phyloP scores from a whole-genome alignment of 2,329 filamentous ascomycete species.

The Pseudopyricularia javanii region DNA sequence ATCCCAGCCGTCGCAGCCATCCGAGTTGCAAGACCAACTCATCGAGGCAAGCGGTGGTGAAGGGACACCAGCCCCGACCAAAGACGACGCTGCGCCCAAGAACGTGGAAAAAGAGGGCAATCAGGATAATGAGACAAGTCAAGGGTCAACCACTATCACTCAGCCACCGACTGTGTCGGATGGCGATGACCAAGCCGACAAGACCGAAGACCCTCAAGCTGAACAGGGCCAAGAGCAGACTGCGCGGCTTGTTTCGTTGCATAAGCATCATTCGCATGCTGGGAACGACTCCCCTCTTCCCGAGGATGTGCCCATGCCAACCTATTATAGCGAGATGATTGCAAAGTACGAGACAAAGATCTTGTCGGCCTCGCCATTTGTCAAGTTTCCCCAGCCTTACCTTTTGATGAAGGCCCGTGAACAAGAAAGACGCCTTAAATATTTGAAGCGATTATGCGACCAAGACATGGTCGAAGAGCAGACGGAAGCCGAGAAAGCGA shows the following conservation, averaged over 20 bases:
- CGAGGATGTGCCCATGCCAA: constrained; percentile 74
- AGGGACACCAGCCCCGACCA: neutral
- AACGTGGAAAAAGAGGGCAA: neutral
- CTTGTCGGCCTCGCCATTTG: constrained; percentile 88
- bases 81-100: constrained; percentile 8
- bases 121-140: neutral
- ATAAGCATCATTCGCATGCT: constrained; percentile 27
- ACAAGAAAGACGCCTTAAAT: constrained; percentile 72
- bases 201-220: constrained; percentile 11
- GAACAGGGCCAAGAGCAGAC: neutral
- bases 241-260: constrained; percentile 19
- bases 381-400: constrained; percentile 90
- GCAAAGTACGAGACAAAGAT: constrained; percentile 88
- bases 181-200: constrained; percentile 5
- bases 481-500: constrained; percentile 45
- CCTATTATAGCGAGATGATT: constrained; percentile 91
- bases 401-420: constrained; percentile 84
- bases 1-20: constrained; percentile 18
- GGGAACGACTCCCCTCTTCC: constrained; percentile 47
- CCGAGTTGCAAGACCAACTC: constrained; percentile 8
- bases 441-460: constrained; percentile 72
- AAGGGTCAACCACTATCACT: neutral
- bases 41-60: constrained; percentile 18
- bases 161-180: neutral
- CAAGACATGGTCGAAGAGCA: constrained; percentile 50